phyloP scores from a whole-genome alignment of 345 rosid species.

The Rhizophora mangle region DNA sequence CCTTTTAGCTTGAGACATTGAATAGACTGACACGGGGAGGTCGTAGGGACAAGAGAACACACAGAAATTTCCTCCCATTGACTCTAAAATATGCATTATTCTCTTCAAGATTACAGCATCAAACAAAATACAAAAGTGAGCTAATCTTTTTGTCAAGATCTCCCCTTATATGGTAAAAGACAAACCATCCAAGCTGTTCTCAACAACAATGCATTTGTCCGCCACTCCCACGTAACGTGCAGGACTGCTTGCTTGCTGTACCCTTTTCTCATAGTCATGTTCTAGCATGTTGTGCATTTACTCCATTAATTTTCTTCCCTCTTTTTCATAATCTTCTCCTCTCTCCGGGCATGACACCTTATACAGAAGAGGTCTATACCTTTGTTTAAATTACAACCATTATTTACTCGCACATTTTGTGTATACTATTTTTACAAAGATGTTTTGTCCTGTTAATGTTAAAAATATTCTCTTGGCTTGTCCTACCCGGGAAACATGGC shows the following conservation, averaged over 20 bases:
- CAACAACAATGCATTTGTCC: slow-evolving; percentile 16
- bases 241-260: neutral
- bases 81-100: slow-evolving; percentile 1
- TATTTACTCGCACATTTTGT: neutral
- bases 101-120: slow-evolving; percentile 15
- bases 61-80: neutral
- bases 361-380: neutral
- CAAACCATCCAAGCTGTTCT: slow-evolving; percentile 23
- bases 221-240: slow-evolving; percentile 1
- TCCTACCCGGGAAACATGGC: slow-evolving; percentile 10
- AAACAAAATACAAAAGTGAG: slow-evolving; percentile 15
- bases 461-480: neutral
- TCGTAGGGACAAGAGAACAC: neutral
- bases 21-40: neutral
- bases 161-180: slow-evolving; percentile 5
- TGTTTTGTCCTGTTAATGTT: neutral
- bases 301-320: neutral
- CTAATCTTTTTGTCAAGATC: slow-evolving; percentile 26
- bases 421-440: neutral
- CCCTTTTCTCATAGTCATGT: neutral
- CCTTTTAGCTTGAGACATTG: neutral
- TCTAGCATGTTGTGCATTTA: slow-evolving; percentile 11
- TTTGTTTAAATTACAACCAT: neutral
- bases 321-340: neutral
- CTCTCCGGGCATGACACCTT: neutral